Base-by-base conservation (phyloP, 2,329 filamentous ascomycete species). In the Ophiostoma perfectum region DNA sequence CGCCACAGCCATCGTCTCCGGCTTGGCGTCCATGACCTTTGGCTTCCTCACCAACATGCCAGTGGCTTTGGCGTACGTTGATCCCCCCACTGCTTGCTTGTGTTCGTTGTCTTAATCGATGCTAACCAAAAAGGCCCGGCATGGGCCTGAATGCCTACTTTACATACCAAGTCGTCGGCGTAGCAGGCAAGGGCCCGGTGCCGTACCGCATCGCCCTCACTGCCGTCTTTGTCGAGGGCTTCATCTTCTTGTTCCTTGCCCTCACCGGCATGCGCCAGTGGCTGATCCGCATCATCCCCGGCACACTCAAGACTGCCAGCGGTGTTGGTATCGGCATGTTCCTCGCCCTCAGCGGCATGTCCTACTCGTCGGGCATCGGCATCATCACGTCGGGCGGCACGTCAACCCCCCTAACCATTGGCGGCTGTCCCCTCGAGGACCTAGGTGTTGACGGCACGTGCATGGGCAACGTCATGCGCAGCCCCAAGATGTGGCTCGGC, bases 1-100 rank as follows among this genome's bases (percentile, higher is more conserved):
- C 1, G 90, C 90, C 3, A 96, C 92, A 0, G 90, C 91, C n/a
- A 90, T 90, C 9, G 86, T 95, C 66, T 82, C 90, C 5, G 91
- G 91, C 6, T 81, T 95, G 69, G 85, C 90, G 0, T 90, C 88
- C 38, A 88, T 96, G 73, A 81, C 84, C 70, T 94, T 96, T 80
- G 92, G 92, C 3, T 83, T 94, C 27, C 82, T 93, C 67, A 92
- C 92, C 41, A 96, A 96, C 73, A 84, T 95, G 66, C 91, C 92
- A 0, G 89, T 92, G 67, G 88, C 88, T 7, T 78, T 92, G 49
- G 90, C 87, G 90, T 91, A 75, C 86, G 82, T 79, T 2, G 27
- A 27, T 69, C 14, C 36, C 27, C 36, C 64, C 7, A 62, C 1
- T 9, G 12, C 8, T 41, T 45, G 41, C 36, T 0, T 64, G n/a